Evolutionary conservation across 768 basidiomycete genomes (phyloP), one percentile per base, ranked within the genome.

Genomic region (Russula foetens): DNA sequence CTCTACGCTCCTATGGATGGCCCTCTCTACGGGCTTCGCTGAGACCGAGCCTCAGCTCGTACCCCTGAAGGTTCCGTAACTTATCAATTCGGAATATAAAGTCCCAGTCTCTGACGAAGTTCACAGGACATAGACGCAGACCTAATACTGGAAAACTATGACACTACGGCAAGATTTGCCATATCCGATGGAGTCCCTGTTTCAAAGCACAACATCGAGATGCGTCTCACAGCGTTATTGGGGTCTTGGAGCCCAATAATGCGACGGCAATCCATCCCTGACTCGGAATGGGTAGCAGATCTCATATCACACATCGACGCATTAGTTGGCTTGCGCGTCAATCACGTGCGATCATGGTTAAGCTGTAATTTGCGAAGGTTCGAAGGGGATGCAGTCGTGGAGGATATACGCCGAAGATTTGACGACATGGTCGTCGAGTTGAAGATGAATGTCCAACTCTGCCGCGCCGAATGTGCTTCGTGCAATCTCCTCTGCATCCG

Each of bases 401-500:
- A 76, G 38, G 72, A 73, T 4, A 63, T 86, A 19, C 73, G 74
- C 15, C 73, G 83, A 55, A 65, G 71, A 3, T 76, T 82, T 53
- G 77, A 80, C n/a, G 72, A 55, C 17, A 63, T 74, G 3, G 68
- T 71, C 7, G 75, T 84, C 2, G 80, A 81, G 41, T 63, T 85
- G 62, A 76, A 71, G 59, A 71, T 74, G 2, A 76, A 71, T 44
- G 69, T 81, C 0, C 76, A 81, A 58, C 65, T 84, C 3, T 86
- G 85, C 67, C 73, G 73, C 47, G 65, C 75, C 60, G 71, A 75
- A 47, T 86, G 85, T 62, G 57, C 62, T 0, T 58, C 56, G 1
- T 86, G 85, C 65, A 73, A 79, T 43, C 71, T 85, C 7, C 60
- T 71, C n/a, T 86, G 85, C 60, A 52, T 83, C 11, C 75, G 72